Base-by-base conservation (phyloP, 139 green algal species). In the Klebsormidium nitens region DNA sequence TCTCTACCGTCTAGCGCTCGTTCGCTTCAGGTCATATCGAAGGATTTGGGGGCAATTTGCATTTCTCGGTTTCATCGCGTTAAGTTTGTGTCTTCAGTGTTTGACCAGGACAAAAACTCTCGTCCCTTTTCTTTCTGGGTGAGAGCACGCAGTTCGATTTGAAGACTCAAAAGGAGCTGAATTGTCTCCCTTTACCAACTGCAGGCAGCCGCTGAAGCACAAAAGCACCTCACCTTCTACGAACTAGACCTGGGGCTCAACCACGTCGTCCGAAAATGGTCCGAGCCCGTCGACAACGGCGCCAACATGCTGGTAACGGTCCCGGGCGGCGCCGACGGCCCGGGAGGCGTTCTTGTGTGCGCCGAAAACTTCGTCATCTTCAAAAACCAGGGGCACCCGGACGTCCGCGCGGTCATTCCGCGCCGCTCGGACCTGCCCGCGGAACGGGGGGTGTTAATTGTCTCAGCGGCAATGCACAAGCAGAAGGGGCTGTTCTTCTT, bases 171-270 rank as follows among this genome's bases (percentile, higher is more conserved):
- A n/a, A n/a, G n/a, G n/a, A n/a, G 19, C 23, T 55, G 46, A 55
- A 26, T 23, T 55, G 46, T 55, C 19, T 55, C 46, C 46, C 19
- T 23, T 55, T 19, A 23, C 23, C 46, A 26, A 23, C 46, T n/a
- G 28, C 72, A 81, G 38, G 78, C 69, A 1, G 79, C 73, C 5
- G 60, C 78, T 23, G 82, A 93, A 73, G 93, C 91, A 1, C 89
- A 97, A 82, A 99, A 98, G 84, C 87, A 96, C 58, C 86, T 99
- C 26, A 91, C 87, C 1, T 87, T 93, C 60, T 99, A 99, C 73
- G 95, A 99, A 82, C 87, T 99, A 40, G 95, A 99, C 81, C 81
- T 99, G 74, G 94, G 95, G 0, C 81, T 98, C 17, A 99, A 99
- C 86, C 89, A 97, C 76, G 95, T 99, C 38, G 81, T 90, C 55